Evolutionary conservation across 2,329 filamentous ascomycete species (phyloP).

Genomic region (Epichloe hybrida): DNA sequence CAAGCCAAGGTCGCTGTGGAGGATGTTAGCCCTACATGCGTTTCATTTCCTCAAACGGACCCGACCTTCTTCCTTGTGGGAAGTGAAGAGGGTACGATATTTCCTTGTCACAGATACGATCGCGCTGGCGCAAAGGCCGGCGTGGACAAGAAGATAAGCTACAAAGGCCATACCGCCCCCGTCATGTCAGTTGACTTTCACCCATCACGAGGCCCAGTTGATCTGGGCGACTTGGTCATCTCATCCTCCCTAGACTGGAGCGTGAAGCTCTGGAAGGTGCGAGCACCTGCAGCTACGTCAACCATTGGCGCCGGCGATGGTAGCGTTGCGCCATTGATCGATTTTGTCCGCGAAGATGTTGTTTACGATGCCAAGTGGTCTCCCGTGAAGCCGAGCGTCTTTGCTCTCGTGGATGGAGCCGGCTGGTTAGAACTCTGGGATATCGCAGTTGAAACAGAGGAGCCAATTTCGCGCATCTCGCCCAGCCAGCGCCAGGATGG

Average conservation of each 20-base stretch:
- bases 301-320: conserved; percentile 40
- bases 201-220: conserved; percentile 78
- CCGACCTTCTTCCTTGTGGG: conserved; percentile 96
- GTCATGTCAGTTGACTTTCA: conserved; percentile 97
- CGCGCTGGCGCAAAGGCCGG: conserved; percentile 94
- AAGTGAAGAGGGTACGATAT: conserved; percentile 92
- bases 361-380: conserved; percentile 97
- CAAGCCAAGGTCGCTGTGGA: conserved; percentile 68
- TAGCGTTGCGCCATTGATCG: conserved; percentile 60
- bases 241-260: conserved; percentile 94
- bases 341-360: conserved; percentile 87
- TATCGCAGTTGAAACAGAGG: conserved; percentile 80
- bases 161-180: conserved; percentile 80
- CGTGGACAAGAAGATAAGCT: conserved; percentile 77
- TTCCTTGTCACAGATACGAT: conserved; percentile 93
- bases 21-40: conserved; percentile 85
- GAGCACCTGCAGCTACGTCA: conserved; percentile 60
- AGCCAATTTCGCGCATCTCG: conserved; percentile 69
- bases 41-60: conserved; percentile 88
- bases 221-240: conserved; percentile 85
- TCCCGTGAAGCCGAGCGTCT: conserved; percentile 84
- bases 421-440: conserved; percentile 94
- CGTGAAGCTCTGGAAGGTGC: conserved; percentile 91
- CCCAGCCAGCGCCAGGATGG: conserved; percentile 55
- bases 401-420: conserved; percentile 85